Conservation (phyloP, 75 land plant genomes). For the Chamaecyparis obtusa region DNA sequence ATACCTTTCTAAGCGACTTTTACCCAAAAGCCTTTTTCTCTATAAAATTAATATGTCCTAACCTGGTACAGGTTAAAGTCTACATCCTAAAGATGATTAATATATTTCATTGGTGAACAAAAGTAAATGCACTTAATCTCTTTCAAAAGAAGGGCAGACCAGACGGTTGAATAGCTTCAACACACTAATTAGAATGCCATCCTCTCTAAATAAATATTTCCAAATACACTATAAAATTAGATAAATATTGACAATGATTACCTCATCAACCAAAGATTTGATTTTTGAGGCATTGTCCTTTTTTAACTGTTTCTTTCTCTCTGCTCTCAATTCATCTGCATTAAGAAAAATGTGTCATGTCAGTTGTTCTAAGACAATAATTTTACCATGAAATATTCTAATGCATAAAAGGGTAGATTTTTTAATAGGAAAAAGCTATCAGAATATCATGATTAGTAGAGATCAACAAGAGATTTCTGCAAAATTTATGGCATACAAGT, state of each 20-base stretch:
- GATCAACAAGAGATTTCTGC: not conserved
- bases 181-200: not conserved
- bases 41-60: not conserved
- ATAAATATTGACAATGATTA: constrained; percentile 22
- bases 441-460: not conserved
- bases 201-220: not conserved
- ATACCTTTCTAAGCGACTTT: not conserved
- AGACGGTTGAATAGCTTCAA: not conserved
- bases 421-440: not conserved
- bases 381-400: not conserved
- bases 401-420: not conserved
- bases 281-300: constrained; percentile 92
- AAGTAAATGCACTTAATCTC: not conserved
- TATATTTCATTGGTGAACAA: not conserved
- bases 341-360: not conserved
- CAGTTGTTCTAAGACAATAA: not conserved
- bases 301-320: constrained; percentile 87
- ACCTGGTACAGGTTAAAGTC: not conserved
- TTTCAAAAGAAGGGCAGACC: not conserved
- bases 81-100: not conserved
- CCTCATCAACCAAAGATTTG: constrained; percentile 93
- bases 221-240: not conserved
- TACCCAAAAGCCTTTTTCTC: not conserved
- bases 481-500: not conserved
- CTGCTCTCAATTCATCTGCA: constrained; percentile 81